A percentile compares a stretch with the other conserved stretches of the same genome.
phyloP scores from a whole-genome alignment of 805 yeast species.

The Candida vaughaniae region DNA sequence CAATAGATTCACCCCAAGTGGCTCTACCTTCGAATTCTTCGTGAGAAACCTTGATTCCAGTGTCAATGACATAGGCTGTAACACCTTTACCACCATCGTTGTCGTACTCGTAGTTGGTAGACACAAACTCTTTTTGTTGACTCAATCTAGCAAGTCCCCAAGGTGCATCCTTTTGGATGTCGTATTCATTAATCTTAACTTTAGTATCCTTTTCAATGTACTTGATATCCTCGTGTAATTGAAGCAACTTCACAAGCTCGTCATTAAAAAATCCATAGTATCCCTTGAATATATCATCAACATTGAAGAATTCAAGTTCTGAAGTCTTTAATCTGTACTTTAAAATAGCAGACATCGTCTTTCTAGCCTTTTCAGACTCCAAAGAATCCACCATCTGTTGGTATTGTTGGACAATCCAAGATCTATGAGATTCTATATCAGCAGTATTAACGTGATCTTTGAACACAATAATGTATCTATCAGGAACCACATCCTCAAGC shows the following conservation, averaged over 20 bases:
- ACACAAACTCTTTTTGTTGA: conserved; percentile 26
- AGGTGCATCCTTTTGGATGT: conserved; percentile 36
- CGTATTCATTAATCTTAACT: conserved; percentile 30
- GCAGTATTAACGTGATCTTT: conserved; percentile 58
- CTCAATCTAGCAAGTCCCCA: conserved; percentile 43
- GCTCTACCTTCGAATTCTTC: conserved; percentile 68
- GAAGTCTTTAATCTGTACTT: conserved; percentile 13
- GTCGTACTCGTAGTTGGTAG: conserved; percentile 32
- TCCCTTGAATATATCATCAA: conserved; percentile 61
- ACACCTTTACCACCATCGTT: conserved; percentile 48
- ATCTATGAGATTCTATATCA: conserved; percentile 58
- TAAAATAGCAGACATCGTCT: conserved; percentile 9
- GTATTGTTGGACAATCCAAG: conserved; percentile 50
- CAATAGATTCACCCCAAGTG: conserved; percentile 44
- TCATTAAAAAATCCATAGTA: conserved; percentile 72
- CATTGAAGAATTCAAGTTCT: conserved; percentile 50
- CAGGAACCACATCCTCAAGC: conserved; percentile 44
- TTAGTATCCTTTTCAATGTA: conserved; percentile 45
- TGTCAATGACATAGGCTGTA: conserved; percentile 76
- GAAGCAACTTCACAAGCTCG: conserved; percentile 15
- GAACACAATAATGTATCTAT: conserved; percentile 81
- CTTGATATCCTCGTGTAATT: conserved; percentile 16
- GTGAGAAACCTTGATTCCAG: conserved; percentile 68
- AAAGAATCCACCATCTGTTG: conserved; percentile 6
- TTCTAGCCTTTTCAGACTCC: neutral